These are phyloP conservation scores for Capronia epimyces DNA, from an alignment of 2,329 filamentous ascomycete genomes.

Conservation along the genomic window DNA sequence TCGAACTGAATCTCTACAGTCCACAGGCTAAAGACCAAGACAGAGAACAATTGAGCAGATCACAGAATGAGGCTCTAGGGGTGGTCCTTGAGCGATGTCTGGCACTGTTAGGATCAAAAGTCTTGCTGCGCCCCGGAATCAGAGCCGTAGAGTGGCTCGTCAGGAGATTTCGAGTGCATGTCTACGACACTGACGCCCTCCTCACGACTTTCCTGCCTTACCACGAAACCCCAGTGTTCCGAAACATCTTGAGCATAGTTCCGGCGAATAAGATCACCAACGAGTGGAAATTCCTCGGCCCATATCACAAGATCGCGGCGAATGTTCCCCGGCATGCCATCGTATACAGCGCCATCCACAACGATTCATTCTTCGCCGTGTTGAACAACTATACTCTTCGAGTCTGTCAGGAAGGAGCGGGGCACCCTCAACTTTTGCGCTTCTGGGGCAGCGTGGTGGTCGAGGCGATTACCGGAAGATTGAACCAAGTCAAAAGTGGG, in stretches of 20 bases:
- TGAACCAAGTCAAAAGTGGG: slow-evolving; percentile 72
- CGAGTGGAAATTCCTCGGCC: slow-evolving; percentile 76
- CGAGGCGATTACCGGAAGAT: slow-evolving; percentile 75
- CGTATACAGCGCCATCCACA: slow-evolving; percentile 76
- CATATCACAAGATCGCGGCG: slow-evolving; percentile 73
- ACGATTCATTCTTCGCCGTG: slow-evolving; percentile 66
- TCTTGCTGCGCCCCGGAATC: slow-evolving; percentile 79
- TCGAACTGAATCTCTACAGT: slow-evolving; percentile 77
- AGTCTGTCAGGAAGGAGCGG: slow-evolving; percentile 63
- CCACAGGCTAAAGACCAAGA: slow-evolving; percentile 89
- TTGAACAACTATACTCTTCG: slow-evolving; percentile 75
- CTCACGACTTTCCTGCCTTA: slow-evolving; percentile 88
- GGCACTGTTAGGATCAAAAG: slow-evolving; percentile 65
- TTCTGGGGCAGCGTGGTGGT: slow-evolving; percentile 90
- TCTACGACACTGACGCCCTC: slow-evolving; percentile 74
- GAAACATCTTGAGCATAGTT: slow-evolving; percentile 79
- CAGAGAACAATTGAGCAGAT: slow-evolving; percentile 71
- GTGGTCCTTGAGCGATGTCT: slow-evolving; percentile 74
- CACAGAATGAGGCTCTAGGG: slow-evolving; percentile 78
- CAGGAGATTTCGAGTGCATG: slow-evolving; percentile 82
- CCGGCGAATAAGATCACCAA: slow-evolving; percentile 64
- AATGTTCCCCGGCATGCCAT: slow-evolving; percentile 74
- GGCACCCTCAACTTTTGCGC: slow-evolving; percentile 70
- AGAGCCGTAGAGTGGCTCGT: slow-evolving; percentile 95
- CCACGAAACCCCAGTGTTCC: slow-evolving; percentile 78